phyloP scores from a whole-genome alignment of 495 filamentous ascomycete species.

The Neurospora sp. region DNA sequence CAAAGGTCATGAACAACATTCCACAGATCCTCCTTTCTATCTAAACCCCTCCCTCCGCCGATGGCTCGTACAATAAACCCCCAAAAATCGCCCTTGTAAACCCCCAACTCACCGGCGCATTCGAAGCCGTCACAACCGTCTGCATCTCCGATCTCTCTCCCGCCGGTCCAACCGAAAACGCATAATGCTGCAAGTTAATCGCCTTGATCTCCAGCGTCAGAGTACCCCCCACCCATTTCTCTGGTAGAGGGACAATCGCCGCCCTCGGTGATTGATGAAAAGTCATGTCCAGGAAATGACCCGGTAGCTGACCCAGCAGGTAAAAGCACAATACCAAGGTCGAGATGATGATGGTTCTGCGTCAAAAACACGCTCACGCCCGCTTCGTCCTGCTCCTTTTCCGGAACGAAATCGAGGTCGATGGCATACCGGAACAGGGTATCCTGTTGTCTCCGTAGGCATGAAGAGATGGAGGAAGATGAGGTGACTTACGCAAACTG shows the following conservation, averaged over 20 bases:
- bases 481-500: conserved; percentile 24
- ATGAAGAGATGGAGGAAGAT: background rate
- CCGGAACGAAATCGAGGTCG: conserved; percentile 31
- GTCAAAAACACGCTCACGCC: conserved; percentile 39
- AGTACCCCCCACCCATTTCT: conserved; percentile 20
- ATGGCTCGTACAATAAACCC: conserved; percentile 45
- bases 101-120: conserved; percentile 37
- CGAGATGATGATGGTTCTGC: conserved; percentile 45
- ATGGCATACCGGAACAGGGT: conserved; percentile 39
- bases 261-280: background rate
- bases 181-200: conserved; percentile 35
- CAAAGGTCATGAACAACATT: background rate
- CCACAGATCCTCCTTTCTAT: background rate
- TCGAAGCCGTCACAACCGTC: conserved; percentile 27
- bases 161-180: conserved; percentile 33
- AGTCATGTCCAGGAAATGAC: background rate
- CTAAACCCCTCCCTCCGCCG: conserved; percentile 21
- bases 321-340: conserved; percentile 39
- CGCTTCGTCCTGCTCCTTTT: conserved; percentile 25
- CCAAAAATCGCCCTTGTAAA: too few species aligned
- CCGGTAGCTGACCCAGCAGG: conserved; percentile 6
- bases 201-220: conserved; percentile 37
- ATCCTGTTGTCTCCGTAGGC: conserved; percentile 33
- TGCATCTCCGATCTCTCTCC: conserved; percentile 17
- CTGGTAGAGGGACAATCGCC: conserved; percentile 17